Evolutionary conservation across 257 asterid species (phyloP).

Genomic region (Nicotiana knightiana): DNA sequence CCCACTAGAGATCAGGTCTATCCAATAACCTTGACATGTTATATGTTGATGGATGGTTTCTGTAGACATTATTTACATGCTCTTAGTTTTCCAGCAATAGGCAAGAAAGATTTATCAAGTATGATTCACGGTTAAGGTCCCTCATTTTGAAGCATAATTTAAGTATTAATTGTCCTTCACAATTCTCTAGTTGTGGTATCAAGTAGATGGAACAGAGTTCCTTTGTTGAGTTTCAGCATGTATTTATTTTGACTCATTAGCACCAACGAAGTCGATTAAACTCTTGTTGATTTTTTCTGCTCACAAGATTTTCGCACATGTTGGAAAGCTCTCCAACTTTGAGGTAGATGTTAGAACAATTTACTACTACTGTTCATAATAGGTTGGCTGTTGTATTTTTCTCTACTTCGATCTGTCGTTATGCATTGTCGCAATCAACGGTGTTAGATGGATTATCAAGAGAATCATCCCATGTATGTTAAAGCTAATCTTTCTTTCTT

Average conservation of each 20-base stretch:
- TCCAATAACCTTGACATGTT: not conserved
- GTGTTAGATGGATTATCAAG: too few species aligned
- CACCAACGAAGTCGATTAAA: not conserved
- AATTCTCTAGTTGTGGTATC: not conserved
- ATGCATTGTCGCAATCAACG: too few species aligned
- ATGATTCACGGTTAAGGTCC: not conserved
- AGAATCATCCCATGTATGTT: too few species aligned
- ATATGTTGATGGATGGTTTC: not conserved
- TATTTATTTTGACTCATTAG: not conserved
- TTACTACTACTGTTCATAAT: not conserved
- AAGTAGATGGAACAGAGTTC: not conserved
- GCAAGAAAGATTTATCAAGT: not conserved
- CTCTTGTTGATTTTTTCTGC: not conserved
- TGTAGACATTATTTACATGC: not conserved
- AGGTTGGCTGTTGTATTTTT: too few species aligned
- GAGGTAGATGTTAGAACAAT: not conserved
- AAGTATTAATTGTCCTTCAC: not conserved
- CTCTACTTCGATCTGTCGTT: too few species aligned
- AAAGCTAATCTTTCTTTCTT: too few species aligned
- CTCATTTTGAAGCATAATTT: not conserved
- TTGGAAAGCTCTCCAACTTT: not conserved
- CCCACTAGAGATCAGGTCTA: not conserved
- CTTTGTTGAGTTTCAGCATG: not conserved
- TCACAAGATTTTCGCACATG: not conserved
- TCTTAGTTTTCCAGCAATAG: not conserved